A percentile compares a stretch with the other conserved stretches of the same genome.
Conservation (phyloP, 768 basidiomycete species). For the Brasilioporus rufonigricans region DNA sequence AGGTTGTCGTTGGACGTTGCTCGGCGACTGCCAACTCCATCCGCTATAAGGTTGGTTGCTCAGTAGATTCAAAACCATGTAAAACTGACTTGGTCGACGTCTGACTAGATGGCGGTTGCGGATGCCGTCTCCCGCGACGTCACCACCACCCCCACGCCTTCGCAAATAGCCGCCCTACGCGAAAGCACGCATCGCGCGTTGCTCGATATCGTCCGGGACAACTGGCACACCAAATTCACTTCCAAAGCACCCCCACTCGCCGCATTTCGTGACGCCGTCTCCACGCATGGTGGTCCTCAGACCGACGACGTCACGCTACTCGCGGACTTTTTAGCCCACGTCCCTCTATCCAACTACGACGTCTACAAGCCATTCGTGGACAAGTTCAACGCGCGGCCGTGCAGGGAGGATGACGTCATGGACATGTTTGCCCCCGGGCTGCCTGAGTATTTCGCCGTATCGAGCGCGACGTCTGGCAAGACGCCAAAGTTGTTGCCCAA, state of each 20-base stretch:
- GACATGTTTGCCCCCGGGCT: conserved; percentile 19
- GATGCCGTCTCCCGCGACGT: neutral
- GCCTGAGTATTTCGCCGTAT: conserved; percentile 6
- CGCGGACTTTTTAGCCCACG: neutral
- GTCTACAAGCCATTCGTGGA: conserved; percentile 12
- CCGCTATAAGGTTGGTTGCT: neutral
- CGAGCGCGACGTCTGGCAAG: conserved; percentile 16
- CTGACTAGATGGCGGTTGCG: neutral
- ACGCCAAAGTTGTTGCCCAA: conserved; percentile 5
- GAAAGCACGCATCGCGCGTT: neutral
- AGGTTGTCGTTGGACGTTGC: neutral
- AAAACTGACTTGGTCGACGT: neutral
- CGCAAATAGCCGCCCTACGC: neutral
- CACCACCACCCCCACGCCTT: neutral
- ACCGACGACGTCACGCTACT: neutral
- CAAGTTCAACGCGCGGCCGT: conserved; percentile 13
- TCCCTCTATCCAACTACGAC: conserved; percentile 10
- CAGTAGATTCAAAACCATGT: neutral
- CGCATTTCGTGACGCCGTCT: conserved; percentile 10
- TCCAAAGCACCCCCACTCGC: neutral
- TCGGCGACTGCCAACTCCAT: neutral
- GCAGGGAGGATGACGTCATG: conserved; percentile 16
- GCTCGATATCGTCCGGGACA: conserved; percentile 3
- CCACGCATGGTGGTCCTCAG: neutral
- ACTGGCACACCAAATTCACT: conserved; percentile 5